These are phyloP conservation scores for Pholiota molesta DNA, from an alignment of 768 basidiomycete genomes.

Conservation along the genomic window DNA sequence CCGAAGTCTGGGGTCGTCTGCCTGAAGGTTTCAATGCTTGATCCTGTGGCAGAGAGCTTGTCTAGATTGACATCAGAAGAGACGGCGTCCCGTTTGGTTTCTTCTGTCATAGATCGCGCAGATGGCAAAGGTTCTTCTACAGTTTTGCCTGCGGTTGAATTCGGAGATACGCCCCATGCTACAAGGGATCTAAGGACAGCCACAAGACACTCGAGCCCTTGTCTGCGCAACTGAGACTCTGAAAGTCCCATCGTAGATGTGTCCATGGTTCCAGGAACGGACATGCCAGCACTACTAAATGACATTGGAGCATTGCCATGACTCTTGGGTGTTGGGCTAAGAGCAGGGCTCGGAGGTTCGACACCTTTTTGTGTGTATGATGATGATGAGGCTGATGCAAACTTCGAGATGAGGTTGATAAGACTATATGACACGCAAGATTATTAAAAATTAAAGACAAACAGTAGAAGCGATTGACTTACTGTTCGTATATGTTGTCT, in stretches of 20 bases:
- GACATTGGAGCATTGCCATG: constrained; percentile 52
- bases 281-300: constrained; percentile 64
- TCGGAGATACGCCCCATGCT: constrained; percentile 77
- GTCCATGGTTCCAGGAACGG: constrained; percentile 69
- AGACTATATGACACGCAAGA: constrained; percentile 47
- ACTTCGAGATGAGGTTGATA: constrained; percentile 95
- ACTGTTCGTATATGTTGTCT: constrained; percentile 98
- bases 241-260: constrained; percentile 69
- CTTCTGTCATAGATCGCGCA: constrained; percentile 54
- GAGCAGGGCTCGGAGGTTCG: constrained; percentile 65
- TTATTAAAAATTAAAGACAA: not conserved
- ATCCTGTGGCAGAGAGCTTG: constrained; percentile 46
- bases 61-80: constrained; percentile 63
- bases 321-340: constrained; percentile 53
- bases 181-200: constrained; percentile 89
- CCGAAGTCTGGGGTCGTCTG: constrained; percentile 75
- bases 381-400: constrained; percentile 64
- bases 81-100: constrained; percentile 50
- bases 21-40: constrained; percentile 59
- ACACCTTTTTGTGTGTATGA: constrained; percentile 48
- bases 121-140: constrained; percentile 44
- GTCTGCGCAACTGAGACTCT: constrained; percentile 83
- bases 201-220: constrained; percentile 94
- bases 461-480: constrained; percentile 28
- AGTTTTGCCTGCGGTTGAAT: constrained; percentile 38